phyloP scores from a whole-genome alignment of 2,329 filamentous ascomycete genomes.

The Rosellinia necatrix region DNA sequence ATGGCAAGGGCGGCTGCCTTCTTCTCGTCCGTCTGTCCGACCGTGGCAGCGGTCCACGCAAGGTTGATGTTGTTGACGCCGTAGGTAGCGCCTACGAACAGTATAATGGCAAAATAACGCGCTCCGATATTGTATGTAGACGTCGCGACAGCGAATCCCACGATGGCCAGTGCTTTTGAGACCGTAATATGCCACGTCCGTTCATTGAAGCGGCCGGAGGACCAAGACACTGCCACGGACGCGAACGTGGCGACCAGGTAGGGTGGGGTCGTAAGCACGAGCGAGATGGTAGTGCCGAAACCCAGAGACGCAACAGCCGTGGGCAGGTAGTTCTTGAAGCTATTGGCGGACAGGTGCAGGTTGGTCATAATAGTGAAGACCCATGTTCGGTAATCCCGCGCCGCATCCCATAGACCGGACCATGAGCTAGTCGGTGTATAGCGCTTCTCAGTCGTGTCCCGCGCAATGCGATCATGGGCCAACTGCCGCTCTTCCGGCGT shows the following conservation, averaged over 20 bases:
- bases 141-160: conserved; percentile 38
- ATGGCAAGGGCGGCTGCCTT: conserved; percentile 51
- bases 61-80: conserved; percentile 52
- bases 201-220: conserved; percentile 52
- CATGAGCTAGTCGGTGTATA: conserved; percentile 45
- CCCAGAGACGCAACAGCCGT: conserved; percentile 49
- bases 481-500: conserved; percentile 49
- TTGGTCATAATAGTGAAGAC: conserved; percentile 53
- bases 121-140: conserved; percentile 36
- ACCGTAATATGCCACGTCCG: conserved; percentile 53
- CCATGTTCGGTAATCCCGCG: conserved; percentile 49
- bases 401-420: conserved; percentile 36
- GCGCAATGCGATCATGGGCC: conserved; percentile 45
- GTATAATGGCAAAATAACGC: conserved; percentile 43
- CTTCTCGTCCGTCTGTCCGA: conserved; percentile 53
- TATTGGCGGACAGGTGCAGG: conserved; percentile 29
- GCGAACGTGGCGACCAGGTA: conserved; percentile 36
- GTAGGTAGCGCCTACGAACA: conserved; percentile 45
- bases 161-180: conserved; percentile 46
- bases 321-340: conserved; percentile 39
- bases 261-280: conserved; percentile 54
- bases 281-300: conserved; percentile 49
- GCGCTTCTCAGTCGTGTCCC: conserved; percentile 42
- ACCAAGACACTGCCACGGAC: conserved; percentile 45
- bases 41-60: conserved; percentile 47